These are phyloP conservation scores for Globomyces sp. DNA, from an alignment of 371 early-diverging fungal genomes.

Conservation along the genomic window DNA sequence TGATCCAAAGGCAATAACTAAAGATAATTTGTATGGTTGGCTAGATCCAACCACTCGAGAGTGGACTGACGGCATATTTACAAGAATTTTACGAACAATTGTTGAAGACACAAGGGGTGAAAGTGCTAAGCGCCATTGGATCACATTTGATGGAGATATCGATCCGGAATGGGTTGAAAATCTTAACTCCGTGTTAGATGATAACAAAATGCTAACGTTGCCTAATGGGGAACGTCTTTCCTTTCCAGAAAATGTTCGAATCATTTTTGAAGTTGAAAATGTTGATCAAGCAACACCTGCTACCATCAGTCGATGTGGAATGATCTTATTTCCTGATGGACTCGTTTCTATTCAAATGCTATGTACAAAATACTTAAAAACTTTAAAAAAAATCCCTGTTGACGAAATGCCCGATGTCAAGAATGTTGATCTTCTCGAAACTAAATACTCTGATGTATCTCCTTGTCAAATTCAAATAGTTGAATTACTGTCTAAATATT, in stretches of 20 bases:
- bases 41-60: conserved; percentile 97
- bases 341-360: conserved; percentile 84
- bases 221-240: conserved; percentile 98
- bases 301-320: conserved; percentile 98
- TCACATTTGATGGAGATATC: conserved; percentile 99
- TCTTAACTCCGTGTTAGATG: conserved; percentile 96
- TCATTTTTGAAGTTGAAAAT: conserved; percentile 99
- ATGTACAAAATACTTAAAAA: conserved; percentile 78
- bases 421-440: conserved; percentile 27
- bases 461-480: conserved; percentile 67
- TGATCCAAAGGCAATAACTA: conserved; percentile 97
- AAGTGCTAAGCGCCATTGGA: conserved; percentile 92
- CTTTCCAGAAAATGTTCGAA: conserved; percentile 92
- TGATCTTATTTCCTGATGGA: conserved; percentile 98
- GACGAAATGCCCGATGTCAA: conserved; percentile 70
- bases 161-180: conserved; percentile 99
- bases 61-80: conserved; percentile 99
- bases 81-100: conserved; percentile 94
- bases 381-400: conserved; percentile 71
- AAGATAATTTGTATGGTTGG: conserved; percentile 94
- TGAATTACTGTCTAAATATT: conserved; percentile 65
- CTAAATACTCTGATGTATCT: background rate
- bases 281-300: conserved; percentile 96
- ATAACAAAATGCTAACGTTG: conserved; percentile 93
- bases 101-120: conserved; percentile 98